A percentile compares a stretch with the other conserved stretches of the same genome.
These are phyloP conservation scores for Mycosphaerelloides madeirae DNA, from an alignment of 2,329 filamentous ascomycete species.

Conservation along the genomic window DNA sequence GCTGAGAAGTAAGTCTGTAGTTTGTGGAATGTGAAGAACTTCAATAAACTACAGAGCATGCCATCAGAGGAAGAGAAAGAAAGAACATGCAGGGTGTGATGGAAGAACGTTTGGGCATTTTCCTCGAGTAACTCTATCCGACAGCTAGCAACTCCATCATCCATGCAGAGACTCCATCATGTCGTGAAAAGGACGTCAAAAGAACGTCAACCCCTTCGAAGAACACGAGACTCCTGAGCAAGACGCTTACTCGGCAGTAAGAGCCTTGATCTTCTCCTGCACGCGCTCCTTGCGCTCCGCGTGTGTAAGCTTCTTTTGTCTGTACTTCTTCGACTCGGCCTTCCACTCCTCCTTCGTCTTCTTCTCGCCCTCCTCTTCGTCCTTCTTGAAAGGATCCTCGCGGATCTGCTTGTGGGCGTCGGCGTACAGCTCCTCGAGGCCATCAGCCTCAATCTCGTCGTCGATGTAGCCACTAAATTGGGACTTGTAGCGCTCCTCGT, in stretches of 20 bases:
- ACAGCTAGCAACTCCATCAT: too few relatives aligned
- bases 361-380: conserved; percentile 67
- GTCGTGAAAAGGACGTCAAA: too few relatives aligned
- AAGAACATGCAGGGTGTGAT: too few relatives aligned
- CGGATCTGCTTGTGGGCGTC: conserved; percentile 96
- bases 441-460: conserved; percentile 92
- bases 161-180: too few relatives aligned
- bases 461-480: conserved; percentile 99
- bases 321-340: conserved; percentile 83
- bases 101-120: too few relatives aligned
- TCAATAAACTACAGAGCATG: too few relatives aligned
- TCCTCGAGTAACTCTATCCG: too few relatives aligned
- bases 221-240: too few relatives aligned
- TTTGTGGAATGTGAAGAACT: too few relatives aligned
- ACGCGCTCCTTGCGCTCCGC: conserved; percentile 78
- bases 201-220: too few relatives aligned
- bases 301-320: conserved; percentile 69
- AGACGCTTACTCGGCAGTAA: conserved; percentile 46
- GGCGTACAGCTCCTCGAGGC: conserved; percentile 91
- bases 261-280: conserved; percentile 84
- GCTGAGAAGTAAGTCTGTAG: too few relatives aligned
- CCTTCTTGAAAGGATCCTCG: conserved; percentile 97
- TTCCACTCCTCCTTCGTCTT: conserved; percentile 84
- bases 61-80: too few relatives aligned
- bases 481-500: conserved; percentile 98